Conservation (phyloP, 495 filamentous ascomycete genomes). For the Aspergillus sparsus region DNA sequence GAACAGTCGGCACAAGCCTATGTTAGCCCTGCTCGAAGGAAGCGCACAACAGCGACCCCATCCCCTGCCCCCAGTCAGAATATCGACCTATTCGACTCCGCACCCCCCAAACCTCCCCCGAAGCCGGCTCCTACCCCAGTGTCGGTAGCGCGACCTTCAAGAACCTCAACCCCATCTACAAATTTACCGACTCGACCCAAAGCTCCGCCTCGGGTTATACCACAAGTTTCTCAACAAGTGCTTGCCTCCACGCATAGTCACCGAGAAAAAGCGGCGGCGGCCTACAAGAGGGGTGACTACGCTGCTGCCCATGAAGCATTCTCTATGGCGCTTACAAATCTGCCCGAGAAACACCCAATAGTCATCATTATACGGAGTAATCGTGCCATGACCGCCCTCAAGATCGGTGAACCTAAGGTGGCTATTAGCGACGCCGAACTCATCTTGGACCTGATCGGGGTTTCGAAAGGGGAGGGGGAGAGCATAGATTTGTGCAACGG, state of each 20-base stretch:
- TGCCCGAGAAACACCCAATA: constrained; percentile 82
- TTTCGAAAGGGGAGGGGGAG: constrained; percentile 74
- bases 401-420: constrained; percentile 84
- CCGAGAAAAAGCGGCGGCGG: constrained; percentile 74
- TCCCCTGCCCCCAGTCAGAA: constrained; percentile 46
- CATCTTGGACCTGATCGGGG: constrained; percentile 78
- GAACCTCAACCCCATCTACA: constrained; percentile 27
- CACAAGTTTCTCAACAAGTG: constrained; percentile 63
- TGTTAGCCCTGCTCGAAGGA: constrained; percentile 82
- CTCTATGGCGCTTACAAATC: constrained; percentile 66
- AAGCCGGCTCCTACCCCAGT: constrained; percentile 30
- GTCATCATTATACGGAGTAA: constrained; percentile 87
- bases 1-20: constrained; percentile 84
- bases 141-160: constrained; percentile 33
- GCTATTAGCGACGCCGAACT: constrained; percentile 81
- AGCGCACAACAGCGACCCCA: constrained; percentile 56
- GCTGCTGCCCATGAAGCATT: constrained; percentile 81
- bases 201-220: constrained; percentile 64
- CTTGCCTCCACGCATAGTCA: constrained; percentile 72
- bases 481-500: constrained; percentile 65
- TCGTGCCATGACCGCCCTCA: constrained; percentile 83
- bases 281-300: constrained; percentile 95
- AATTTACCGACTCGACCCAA: constrained; percentile 49
- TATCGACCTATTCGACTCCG: constrained; percentile 59
- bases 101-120: constrained; percentile 36